Evolutionary conservation across 345 rosid genomes (phyloP).

Genomic region (Psidium guajava): DNA sequence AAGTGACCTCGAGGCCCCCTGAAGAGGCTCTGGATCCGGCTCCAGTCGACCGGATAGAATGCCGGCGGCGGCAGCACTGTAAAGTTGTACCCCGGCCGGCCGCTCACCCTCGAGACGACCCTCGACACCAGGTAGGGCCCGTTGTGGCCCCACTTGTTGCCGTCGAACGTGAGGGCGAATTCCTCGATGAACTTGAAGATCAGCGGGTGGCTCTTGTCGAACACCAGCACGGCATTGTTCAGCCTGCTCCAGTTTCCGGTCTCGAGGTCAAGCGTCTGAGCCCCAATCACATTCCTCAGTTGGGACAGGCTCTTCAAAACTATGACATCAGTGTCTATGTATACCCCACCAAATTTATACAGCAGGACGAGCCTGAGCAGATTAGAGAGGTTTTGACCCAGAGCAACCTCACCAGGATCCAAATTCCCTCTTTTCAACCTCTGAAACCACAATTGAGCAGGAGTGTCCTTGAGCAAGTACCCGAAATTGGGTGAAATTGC

Average conservation of each 20-base stretch:
- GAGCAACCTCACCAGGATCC: constrained; percentile 65
- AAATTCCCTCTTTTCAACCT: constrained; percentile 38
- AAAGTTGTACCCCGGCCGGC: constrained; percentile 33
- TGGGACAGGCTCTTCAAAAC: constrained; percentile 32
- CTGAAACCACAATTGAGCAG: constrained; percentile 58
- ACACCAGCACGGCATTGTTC: constrained; percentile 75
- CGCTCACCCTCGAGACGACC: constrained; percentile 42
- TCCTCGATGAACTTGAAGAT: constrained; percentile 67
- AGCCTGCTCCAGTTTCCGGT: constrained; percentile 76
- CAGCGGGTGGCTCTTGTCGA: constrained; percentile 72
- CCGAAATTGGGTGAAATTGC: constrained; percentile 57
- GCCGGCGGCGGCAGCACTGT: constrained; percentile 66
- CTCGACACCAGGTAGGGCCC: constrained; percentile 90
- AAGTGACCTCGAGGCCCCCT: constrained; percentile 22
- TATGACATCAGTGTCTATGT: constrained; percentile 72
- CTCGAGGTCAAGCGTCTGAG: constrained; percentile 45
- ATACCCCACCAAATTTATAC: constrained; percentile 76
- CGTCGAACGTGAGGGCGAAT: constrained; percentile 71
- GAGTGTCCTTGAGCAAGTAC: constrained; percentile 47
- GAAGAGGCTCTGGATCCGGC: constrained; percentile 41
- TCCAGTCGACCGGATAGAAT: constrained; percentile 82
- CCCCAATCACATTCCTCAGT: constrained; percentile 64
- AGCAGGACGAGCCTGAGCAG: constrained; percentile 61
- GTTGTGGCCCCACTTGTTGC: constrained; percentile 95
- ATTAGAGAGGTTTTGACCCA: constrained; percentile 90